phyloP scores from a whole-genome alignment of 345 rosid species.

The Moringa oleifera region DNA sequence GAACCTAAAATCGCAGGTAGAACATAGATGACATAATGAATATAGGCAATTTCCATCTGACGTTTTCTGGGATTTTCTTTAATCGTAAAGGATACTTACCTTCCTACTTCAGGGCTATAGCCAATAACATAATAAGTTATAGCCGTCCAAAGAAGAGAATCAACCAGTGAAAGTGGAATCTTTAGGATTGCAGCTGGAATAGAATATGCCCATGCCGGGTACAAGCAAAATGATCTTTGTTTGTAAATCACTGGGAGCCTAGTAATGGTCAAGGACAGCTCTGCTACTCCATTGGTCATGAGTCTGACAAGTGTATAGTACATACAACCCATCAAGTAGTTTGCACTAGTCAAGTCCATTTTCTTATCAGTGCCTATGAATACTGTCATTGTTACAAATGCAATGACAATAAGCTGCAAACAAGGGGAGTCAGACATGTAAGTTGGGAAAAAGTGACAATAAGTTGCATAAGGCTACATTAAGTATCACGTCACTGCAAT shows the following conservation, averaged over 20 bases:
- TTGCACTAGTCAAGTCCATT: no score
- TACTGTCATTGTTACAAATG: conserved; percentile 41
- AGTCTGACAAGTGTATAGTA: conserved; percentile 40
- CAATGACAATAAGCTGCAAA: conserved; percentile 32
- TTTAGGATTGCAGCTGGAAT: conserved; percentile 43
- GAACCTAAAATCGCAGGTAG: no score
- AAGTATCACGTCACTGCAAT: no score
- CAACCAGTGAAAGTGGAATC: conserved; percentile 39
- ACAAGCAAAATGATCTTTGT: conserved; percentile 58
- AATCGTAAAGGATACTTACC: conserved; percentile 13
- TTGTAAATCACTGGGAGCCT: conserved; percentile 69
- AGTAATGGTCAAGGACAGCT: conserved; percentile 47
- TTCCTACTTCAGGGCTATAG: conserved; percentile 50
- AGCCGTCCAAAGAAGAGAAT: conserved; percentile 50
- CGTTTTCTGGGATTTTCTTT: no score
- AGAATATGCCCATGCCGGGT: conserved; percentile 73
- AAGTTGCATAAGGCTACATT: no score
- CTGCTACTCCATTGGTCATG: conserved; percentile 59
- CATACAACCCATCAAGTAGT: conserved; percentile 39
- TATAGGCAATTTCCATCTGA: no score
- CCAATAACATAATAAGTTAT: conserved; percentile 69
- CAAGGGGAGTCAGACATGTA: no score
- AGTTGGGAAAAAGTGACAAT: no score
- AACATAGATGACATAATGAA: no score
- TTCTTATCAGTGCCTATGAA: conserved; percentile 38